Evolutionary conservation across 129 eudicot species (phyloP), one percentile per base, ranked within the genome.

Genomic region (Tagetes patula): DNA sequence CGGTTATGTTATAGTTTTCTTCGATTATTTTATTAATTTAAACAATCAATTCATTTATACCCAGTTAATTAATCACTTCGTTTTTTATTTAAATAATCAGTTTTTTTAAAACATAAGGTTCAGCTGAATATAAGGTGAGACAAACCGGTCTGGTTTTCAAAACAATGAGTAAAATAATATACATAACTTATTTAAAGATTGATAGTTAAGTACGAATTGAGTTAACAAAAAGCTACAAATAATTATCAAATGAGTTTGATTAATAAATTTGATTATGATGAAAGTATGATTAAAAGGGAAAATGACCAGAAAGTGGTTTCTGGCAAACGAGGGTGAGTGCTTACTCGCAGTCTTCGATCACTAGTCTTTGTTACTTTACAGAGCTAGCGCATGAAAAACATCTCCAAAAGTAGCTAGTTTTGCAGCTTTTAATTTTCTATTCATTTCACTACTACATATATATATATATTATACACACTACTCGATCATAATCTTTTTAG

Each of bases 271-370:
- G 70, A 52, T 69, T 70, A 78, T 78, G 73, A 78, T 78, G 77
- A 78, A 71, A 71, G 68, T 65, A 78, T 71, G 82, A 78, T 78
- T 78, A 64, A 78, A 78, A 71, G 77, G 14, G 8, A 58, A 64
- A 67, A 63, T 70, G 27, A 20, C 27, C 65, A 78, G 82, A 78
- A 78, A 78, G 77, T 78, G 82, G 77, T 42, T 78, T 78, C 82
- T 71, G 82, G 59, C 50, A 76, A 67, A 67, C 34, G 49, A 67
- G 69, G 40, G 47, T 59, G 81, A 77, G 81, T 78, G 82, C 82
- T 71, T 39, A 70, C 33, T 41, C 68, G 46, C 30, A 45, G 77
- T 73, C 59, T 72, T 73, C 27, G 27, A 20, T 20, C 69, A 60
- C 77, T 47, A 7, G 48, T 56, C 63, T 30, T 31, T 37, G 63